These are phyloP conservation scores for Talaromyces marneffei DNA, from an alignment of 2,329 filamentous ascomycete species.

Conservation along the genomic window DNA sequence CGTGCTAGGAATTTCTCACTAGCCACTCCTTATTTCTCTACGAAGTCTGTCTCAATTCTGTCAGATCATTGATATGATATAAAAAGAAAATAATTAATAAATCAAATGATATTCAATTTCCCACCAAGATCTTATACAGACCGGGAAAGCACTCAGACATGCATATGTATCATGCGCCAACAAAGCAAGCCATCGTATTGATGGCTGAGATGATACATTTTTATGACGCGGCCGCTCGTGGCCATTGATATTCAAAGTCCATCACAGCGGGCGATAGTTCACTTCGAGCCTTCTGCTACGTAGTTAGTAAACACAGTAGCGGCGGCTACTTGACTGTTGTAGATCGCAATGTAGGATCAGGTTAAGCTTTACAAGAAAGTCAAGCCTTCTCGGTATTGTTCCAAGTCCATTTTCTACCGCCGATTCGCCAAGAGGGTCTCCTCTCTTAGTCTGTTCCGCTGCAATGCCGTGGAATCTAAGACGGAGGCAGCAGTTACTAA, in stretches of 20 bases:
- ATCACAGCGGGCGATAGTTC: background rate
- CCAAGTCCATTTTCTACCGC: background rate
- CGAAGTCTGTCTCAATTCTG: background rate
- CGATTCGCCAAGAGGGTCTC: background rate
- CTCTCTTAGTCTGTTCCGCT: background rate
- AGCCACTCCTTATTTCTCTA: background rate
- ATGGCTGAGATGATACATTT: background rate
- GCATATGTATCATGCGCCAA: background rate
- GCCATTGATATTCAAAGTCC: background rate
- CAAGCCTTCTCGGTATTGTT: background rate
- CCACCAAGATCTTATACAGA: background rate
- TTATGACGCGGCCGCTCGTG: constrained; percentile 1
- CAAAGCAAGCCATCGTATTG: background rate
- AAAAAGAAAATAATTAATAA: background rate
- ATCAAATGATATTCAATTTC: background rate
- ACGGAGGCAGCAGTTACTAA: background rate
- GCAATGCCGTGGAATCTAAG: background rate
- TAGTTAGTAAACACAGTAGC: background rate
- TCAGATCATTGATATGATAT: background rate
- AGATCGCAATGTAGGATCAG: background rate
- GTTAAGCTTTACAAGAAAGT: background rate
- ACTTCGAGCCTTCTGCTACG: background rate
- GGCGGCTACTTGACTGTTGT: background rate
- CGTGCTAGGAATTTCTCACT: background rate
- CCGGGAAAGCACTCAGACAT: background rate